These are phyloP conservation scores for Nothophaeocryptopus gaeumannii DNA, from an alignment of 2,329 filamentous ascomycete species.

Conservation along the genomic window DNA sequence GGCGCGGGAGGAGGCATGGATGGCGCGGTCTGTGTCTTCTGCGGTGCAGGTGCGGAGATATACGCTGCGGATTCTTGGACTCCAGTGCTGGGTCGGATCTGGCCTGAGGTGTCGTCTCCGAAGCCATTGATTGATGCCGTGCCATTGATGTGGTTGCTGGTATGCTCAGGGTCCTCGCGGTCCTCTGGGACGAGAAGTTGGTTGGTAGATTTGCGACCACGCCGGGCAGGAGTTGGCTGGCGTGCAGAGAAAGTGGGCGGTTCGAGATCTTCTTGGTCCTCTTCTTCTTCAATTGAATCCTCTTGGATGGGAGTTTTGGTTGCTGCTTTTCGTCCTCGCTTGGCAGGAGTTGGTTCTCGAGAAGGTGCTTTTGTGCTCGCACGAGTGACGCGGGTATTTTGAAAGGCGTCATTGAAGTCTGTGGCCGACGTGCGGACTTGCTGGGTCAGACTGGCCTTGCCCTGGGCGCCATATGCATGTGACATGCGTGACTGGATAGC, in stretches of 20 bases:
- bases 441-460: slow-evolving; percentile 15
- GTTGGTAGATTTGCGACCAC: no score
- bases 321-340: background rate
- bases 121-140: background rate
- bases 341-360: background rate
- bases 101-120: slow-evolving; percentile 1
- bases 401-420: slow-evolving; percentile 17
- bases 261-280: no score
- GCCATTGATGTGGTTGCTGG: background rate
- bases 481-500: slow-evolving; percentile 17
- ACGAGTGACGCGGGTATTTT: slow-evolving; percentile 6
- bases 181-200: no score
- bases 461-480: slow-evolving; percentile 21
- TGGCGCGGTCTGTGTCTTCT: background rate
- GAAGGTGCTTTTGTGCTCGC: no score
- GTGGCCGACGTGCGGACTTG: slow-evolving; percentile 15
- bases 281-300: no score
- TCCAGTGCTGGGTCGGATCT: slow-evolving; percentile 3
- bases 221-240: no score
- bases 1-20: background rate
- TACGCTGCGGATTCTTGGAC: slow-evolving; percentile 12
- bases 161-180: background rate
- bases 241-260: no score
- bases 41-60: slow-evolving; percentile 1
- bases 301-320: no score